Evolutionary conservation across 2,329 filamentous ascomycete species (phyloP), one percentile per base, ranked within the genome.

Genomic region (Epichloe baconii): DNA sequence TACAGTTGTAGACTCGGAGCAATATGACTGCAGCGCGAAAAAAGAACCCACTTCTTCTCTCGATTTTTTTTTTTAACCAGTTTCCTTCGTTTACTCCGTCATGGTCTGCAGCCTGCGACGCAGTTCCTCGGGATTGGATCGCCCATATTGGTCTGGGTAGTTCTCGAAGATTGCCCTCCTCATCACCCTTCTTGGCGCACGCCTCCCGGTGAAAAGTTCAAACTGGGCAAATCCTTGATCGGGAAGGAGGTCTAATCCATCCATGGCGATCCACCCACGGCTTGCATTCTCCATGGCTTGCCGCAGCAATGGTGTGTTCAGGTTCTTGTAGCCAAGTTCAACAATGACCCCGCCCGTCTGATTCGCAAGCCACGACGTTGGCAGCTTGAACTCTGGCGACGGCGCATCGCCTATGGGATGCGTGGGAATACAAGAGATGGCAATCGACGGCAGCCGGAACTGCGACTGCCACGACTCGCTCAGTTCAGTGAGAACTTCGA

Each of bases 161-260:
- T 72, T 68, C 48, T 64, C 62, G 52, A 76, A 67, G 12, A 85
- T 80, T 58, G 82, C 81, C 42, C 78, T 71, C 54, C 83, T 76
- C 86, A 91, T 90, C 38, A 85, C 65, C 44, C 79, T 70, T 26
- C 85, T 76, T 4, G 66, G 66, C 0, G 66, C 65, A 47, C 64
- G 54, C 7, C 64, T 73, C 0, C 85, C 86, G 0, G 86, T 89
- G 62, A 90, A 88, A 2, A 90, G 67, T 65, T 91, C 86, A 60
- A 90, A 91, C 59, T 90, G 86, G 1, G 86, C 85, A 65, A 86
- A 86, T 0, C 83, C 86, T 62, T 90, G 86, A 62, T 90, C 86
- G 0, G 84, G 84, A 14, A 91, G 66, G 45, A 89, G 74, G 58
- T 90, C 85, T 12, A 90, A 69, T 0, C 86, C 86, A 59, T 89